A percentile compares a stretch with the other conserved stretches of the same genome.
phyloP scores from a whole-genome alignment of 108 stramenopile species.

The Nitzschia sp. region DNA sequence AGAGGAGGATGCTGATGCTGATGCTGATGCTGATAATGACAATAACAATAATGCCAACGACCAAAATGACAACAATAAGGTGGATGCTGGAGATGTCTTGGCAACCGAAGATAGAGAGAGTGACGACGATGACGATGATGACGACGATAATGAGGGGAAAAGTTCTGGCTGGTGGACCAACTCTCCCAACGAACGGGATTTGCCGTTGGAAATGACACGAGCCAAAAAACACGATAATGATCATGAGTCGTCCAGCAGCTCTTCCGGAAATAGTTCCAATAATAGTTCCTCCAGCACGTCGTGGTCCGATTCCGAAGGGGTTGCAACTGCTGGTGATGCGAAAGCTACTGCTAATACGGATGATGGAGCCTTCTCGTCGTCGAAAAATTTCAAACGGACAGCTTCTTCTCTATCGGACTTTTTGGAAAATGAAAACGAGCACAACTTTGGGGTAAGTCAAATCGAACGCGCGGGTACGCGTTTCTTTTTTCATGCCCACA shows the following conservation, averaged over 20 bases:
- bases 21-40: too few relatives aligned
- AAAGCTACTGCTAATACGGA: background rate
- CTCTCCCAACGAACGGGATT: constrained; percentile 5
- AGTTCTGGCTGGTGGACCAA: constrained; percentile 44
- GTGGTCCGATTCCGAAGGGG: background rate
- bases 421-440: background rate
- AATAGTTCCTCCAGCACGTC: background rate
- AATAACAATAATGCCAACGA: constrained; percentile 18
- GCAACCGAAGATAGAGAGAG: constrained; percentile 13
- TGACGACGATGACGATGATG: too few relatives aligned
- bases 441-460: background rate
- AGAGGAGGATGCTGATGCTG: too few relatives aligned
- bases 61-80: constrained; percentile 13
- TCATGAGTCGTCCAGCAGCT: too few relatives aligned
- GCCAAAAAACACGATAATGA: background rate
- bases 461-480: too few relatives aligned
- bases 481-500: background rate
- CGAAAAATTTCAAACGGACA: background rate
- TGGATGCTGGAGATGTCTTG: constrained; percentile 13
- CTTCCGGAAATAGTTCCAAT: background rate
- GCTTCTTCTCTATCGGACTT: background rate
- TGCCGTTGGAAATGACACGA: background rate
- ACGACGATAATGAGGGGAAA: constrained; percentile 50
- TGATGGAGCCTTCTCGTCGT: background rate
- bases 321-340: background rate